Conservation (phyloP, 2,329 filamentous ascomycete genomes). For the Fusarium sp. region DNA sequence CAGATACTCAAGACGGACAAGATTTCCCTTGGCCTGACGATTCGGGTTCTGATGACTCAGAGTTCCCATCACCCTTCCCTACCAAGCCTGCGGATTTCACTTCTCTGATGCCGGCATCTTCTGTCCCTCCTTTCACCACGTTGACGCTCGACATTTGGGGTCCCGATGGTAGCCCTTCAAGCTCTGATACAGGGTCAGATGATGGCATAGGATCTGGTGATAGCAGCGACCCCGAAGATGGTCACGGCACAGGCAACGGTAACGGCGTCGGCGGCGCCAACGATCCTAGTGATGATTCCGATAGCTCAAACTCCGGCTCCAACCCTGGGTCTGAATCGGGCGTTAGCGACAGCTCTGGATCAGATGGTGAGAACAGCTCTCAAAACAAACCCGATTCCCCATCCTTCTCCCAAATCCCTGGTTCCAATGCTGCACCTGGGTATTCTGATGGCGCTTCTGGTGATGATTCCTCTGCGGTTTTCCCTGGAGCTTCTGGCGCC, state of each 20-base stretch:
- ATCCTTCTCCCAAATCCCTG: slow-evolving; percentile 17
- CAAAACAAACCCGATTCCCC: slow-evolving; percentile 4
- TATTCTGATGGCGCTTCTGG: slow-evolving; percentile 29
- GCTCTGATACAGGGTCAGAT: slow-evolving; percentile 2
- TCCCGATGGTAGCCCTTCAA: slow-evolving; percentile 13
- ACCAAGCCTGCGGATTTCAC: slow-evolving; percentile 39
- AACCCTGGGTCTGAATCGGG: background rate
- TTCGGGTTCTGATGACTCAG: slow-evolving; percentile 30
- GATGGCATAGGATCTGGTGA: slow-evolving; percentile 11
- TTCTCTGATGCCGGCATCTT: slow-evolving; percentile 11
- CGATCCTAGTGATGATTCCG: background rate
- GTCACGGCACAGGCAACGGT: slow-evolving; percentile 9
- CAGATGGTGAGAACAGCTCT: slow-evolving; percentile 9
- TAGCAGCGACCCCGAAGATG: slow-evolving; percentile 3
- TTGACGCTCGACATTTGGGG: slow-evolving; percentile 49
- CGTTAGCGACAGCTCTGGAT: background rate
- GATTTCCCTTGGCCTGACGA: slow-evolving; percentile 22
- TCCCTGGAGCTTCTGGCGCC: slow-evolving; percentile 16
- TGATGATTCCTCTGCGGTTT: slow-evolving; percentile 26
- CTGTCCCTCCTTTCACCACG: slow-evolving; percentile 46
- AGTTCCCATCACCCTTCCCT: slow-evolving; percentile 38
- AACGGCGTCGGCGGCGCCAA: background rate
- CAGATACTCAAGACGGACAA: slow-evolving; percentile 38
- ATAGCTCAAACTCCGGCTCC: background rate
- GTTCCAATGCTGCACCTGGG: slow-evolving; percentile 30